Percentiles rank a stretch among this genome's conserved stretches.
phyloP scores from a whole-genome alignment of 768 basidiomycete species.

The Rhizopogon roseolus region DNA sequence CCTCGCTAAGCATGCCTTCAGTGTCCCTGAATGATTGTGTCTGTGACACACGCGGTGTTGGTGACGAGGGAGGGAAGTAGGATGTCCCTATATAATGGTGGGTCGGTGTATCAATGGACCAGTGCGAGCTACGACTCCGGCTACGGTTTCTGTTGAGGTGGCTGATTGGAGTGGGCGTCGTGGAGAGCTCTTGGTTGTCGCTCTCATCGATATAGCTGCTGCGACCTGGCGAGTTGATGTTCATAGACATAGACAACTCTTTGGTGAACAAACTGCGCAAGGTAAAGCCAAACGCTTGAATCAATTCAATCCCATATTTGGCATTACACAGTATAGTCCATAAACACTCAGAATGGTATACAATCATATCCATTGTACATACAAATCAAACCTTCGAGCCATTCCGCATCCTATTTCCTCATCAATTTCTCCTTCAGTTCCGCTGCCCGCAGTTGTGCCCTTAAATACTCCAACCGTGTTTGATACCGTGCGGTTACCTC shows the following conservation, averaged over 20 bases:
- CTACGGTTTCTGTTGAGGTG: constrained; percentile 33
- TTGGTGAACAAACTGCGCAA: too few relatives aligned
- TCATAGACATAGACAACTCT: constrained; percentile 3
- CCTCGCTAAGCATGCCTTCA: constrained; percentile 41
- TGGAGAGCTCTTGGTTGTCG: constrained; percentile 26
- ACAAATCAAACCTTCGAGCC: neutral
- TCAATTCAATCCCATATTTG: neutral
- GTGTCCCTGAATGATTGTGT: constrained; percentile 43
- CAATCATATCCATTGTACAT: neutral
- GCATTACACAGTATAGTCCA: neutral
- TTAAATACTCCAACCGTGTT: constrained; percentile 71
- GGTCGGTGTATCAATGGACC: constrained; percentile 53
- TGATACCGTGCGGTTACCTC: constrained; percentile 74
- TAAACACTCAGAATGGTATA: neutral
- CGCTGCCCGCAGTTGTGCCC: constrained; percentile 78
- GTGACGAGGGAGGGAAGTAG: constrained; percentile 48
- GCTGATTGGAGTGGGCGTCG: constrained; percentile 42
- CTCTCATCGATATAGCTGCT: constrained; percentile 26
- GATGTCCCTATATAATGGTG: constrained; percentile 71
- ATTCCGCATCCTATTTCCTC: constrained; percentile 40
- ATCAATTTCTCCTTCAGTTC: constrained; percentile 79
- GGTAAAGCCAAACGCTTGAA: too few relatives aligned
- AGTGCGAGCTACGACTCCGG: constrained; percentile 52
- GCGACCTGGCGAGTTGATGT: constrained; percentile 13
- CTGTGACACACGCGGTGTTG: constrained; percentile 40